These are phyloP conservation scores for Pichia sporocuriosa DNA, from an alignment of 805 yeast species.

Conservation along the genomic window DNA sequence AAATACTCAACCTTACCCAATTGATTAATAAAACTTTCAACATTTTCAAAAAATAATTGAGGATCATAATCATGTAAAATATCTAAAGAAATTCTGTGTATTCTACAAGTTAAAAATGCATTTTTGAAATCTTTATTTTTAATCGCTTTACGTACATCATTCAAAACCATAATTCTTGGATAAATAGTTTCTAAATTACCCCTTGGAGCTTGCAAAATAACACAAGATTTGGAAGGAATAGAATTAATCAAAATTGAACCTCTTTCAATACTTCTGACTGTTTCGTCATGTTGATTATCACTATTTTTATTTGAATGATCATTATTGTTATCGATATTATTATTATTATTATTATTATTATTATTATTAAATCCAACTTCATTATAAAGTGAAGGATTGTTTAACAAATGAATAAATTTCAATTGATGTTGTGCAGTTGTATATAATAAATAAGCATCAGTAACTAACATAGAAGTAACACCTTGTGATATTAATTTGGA, in stretches of 20 bases:
- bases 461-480: slow-evolving; percentile 72
- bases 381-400: slow-evolving; percentile 19
- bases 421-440: slow-evolving; percentile 85
- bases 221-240: slow-evolving; percentile 76
- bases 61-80: slow-evolving; percentile 85
- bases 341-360: slow-evolving; percentile 27
- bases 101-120: slow-evolving; percentile 83
- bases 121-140: slow-evolving; percentile 46
- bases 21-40: slow-evolving; percentile 63
- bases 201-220: slow-evolving; percentile 88
- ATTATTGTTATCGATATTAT: slow-evolving; percentile 38
- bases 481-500: slow-evolving; percentile 55
- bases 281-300: slow-evolving; percentile 48
- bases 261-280: slow-evolving; percentile 82
- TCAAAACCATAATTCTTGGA: slow-evolving; percentile 86
- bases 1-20: slow-evolving; percentile 67
- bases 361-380: slow-evolving; percentile 11
- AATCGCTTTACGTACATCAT: slow-evolving; percentile 72
- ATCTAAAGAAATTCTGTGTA: slow-evolving; percentile 88
- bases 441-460: slow-evolving; percentile 66
- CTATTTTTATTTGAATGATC: slow-evolving; percentile 46
- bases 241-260: slow-evolving; percentile 81
- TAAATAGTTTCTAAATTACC: slow-evolving; percentile 92
- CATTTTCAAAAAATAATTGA: slow-evolving; percentile 51
- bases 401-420: slow-evolving; percentile 65